Conservation (phyloP, 1,284 basidiomycete genomes). For the Pterula multifida region DNA sequence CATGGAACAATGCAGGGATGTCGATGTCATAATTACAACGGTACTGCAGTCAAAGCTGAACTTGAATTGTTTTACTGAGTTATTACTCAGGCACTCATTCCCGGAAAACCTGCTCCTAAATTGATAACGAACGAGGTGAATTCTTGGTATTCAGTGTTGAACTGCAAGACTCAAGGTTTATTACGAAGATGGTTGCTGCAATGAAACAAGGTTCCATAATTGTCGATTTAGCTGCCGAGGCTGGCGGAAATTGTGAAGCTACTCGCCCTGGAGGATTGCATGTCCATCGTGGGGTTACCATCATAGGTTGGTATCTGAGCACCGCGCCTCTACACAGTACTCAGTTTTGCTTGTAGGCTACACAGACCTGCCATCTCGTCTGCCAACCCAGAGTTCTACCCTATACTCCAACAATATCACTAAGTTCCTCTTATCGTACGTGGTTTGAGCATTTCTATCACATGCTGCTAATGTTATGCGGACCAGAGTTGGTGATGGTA, state of each 20-base stretch:
- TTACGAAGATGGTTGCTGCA: constrained; percentile 55
- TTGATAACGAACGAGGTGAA: constrained; percentile 58
- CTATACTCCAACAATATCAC: constrained; percentile 85
- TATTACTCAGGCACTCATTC: constrained; percentile 52
- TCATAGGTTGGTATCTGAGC: constrained; percentile 45
- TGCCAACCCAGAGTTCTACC: constrained; percentile 78
- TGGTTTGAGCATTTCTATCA: background rate
- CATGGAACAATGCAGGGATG: constrained; percentile 74
- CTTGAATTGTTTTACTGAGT: background rate
- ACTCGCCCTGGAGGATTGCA: constrained; percentile 64
- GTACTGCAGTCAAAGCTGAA: constrained; percentile 20
- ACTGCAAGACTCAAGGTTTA: background rate
- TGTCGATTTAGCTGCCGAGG: constrained; percentile 76
- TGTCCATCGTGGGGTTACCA: constrained; percentile 60
- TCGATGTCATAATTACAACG: constrained; percentile 80
- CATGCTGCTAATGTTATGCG: no score
- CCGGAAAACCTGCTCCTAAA: constrained; percentile 75
- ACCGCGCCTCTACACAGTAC: background rate
- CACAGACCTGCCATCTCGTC: constrained; percentile 70
- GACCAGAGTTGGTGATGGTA: constrained; percentile 39
- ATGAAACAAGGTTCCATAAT: constrained; percentile 85
- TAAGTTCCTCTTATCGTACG: constrained; percentile 67
- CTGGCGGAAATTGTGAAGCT: constrained; percentile 75
- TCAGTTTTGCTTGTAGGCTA: constrained; percentile 42
- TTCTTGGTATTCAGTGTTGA: constrained; percentile 3